Base-by-base conservation (phyloP, 1,284 basidiomycete species). In the Trichosporon inkin region DNA sequence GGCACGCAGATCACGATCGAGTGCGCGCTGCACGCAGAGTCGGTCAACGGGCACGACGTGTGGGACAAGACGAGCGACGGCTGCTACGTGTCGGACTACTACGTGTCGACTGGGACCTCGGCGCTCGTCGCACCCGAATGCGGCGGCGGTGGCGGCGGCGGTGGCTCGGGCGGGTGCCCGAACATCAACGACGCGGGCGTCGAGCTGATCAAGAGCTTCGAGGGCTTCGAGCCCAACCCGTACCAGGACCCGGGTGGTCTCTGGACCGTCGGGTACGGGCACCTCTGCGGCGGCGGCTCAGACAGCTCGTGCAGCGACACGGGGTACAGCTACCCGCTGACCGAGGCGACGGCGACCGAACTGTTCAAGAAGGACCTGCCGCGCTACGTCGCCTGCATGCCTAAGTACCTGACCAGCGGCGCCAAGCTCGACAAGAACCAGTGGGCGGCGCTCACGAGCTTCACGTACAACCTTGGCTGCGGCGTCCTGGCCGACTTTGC, bases 81-180 rank as follows among this genome's bases (percentile, higher is more conserved):
- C 32, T 57, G 56, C 51, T 57, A 22, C 32, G 58, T 56, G 11
- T 16, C 49, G 38, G 53, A 56, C 58, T 56, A 38, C 53, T 60
- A 52, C 34, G 32, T 55, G 20, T 14, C 8, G 32, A 60, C 58
- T 1, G 58, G 58, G 16, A 44, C 34, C 5, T 22, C 20, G 6
- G 34, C 16, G 16, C 38, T 17, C 14, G 57, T 58, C 22, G 41
- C 20, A 2, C 19, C 13, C 7, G 35, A 8, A 4, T 58, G 57
- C 37, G n/a, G n/a, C 13, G 17, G 36, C 20, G 40, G 40, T 24
- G 40, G 40, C 20, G 39, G 38, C 39, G 11, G 24, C 28, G 14
- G n/a, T 28, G 6, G 8, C 22, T 10, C 38, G 3, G 37, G 37
- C 20, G 40, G 40, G 11, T 58, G 57, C 53, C 2, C 10, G 7